Evolutionary conservation across 2,329 filamentous ascomycete genomes (phyloP).

Genomic region (Xylariaceae sp.): DNA sequence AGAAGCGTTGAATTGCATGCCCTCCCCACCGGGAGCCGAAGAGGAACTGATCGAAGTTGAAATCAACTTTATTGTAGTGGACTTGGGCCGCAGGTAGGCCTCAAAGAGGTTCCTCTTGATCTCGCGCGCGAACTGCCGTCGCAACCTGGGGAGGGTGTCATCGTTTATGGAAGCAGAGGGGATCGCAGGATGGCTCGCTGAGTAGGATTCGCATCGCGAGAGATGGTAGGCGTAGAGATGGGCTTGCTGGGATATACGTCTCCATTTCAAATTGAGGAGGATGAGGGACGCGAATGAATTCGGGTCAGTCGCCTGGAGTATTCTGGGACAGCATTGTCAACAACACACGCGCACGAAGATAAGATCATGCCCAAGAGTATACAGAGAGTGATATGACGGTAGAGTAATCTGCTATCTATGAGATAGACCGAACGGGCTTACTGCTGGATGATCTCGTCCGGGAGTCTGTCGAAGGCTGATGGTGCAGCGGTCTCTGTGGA

Average conservation of each 20-base stretch:
- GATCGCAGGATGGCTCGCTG: conserved; percentile 40
- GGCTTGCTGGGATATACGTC: conserved; percentile 57
- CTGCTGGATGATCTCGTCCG: conserved; percentile 68
- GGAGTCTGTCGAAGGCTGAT: conserved; percentile 51
- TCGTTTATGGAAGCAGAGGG: conserved; percentile 35
- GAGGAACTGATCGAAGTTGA: conserved; percentile 82
- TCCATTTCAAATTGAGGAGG: conserved; percentile 63
- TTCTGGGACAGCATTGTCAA: conserved; percentile 37
- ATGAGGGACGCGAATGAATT: conserved; percentile 64
- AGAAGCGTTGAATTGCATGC: conserved; percentile 79
- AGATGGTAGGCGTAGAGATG: conserved; percentile 62
- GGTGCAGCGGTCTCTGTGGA: conserved; percentile 9
- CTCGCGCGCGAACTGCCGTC: conserved; percentile 63
- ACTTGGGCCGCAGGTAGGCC: conserved; percentile 65
- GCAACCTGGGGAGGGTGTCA: conserved; percentile 55
- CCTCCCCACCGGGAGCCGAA: conserved; percentile 77
- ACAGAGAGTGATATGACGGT: too few species aligned
- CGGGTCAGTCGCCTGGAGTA: conserved; percentile 55
- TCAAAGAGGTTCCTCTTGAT: conserved; percentile 75
- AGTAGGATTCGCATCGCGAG: conserved; percentile 55
- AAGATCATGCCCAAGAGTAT: too few species aligned
- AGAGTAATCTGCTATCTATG: too few species aligned
- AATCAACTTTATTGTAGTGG: conserved; percentile 72
- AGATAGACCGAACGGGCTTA: conserved; percentile 28
- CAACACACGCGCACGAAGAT: too few species aligned